phyloP scores from a whole-genome alignment of 768 basidiomycete genomes.

The Jaapia argillacea region DNA sequence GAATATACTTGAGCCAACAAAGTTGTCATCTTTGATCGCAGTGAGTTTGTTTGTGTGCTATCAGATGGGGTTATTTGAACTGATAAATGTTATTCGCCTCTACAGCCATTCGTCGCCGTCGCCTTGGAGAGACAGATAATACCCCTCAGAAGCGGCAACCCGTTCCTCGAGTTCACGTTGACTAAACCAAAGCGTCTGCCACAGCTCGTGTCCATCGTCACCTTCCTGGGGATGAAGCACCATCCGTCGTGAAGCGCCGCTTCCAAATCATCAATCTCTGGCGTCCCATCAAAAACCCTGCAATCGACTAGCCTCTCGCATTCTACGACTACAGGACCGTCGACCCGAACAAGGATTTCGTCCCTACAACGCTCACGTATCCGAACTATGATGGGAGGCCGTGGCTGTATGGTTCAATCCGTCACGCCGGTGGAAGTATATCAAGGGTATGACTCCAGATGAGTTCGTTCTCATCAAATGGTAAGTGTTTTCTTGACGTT shows the following conservation, averaged over 20 bases:
- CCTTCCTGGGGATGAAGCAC: slow-evolving; percentile 28
- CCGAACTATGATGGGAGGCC: slow-evolving; percentile 34
- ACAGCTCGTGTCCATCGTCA: slow-evolving; percentile 32
- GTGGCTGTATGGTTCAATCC: slow-evolving; percentile 27
- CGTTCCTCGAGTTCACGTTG: slow-evolving; percentile 31
- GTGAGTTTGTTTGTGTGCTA: slow-evolving; percentile 24
- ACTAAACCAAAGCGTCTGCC: slow-evolving; percentile 32
- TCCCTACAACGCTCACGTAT: slow-evolving; percentile 27
- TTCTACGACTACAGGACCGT: slow-evolving; percentile 37
- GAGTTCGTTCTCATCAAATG: slow-evolving; percentile 40
- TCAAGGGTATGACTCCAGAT: slow-evolving; percentile 32
- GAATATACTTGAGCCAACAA: slow-evolving; percentile 46
- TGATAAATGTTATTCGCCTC: not conserved
- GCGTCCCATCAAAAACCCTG: slow-evolving; percentile 37
- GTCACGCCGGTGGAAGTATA: slow-evolving; percentile 34
- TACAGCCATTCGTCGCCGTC: slow-evolving; percentile 32
- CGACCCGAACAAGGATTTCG: slow-evolving; percentile 25
- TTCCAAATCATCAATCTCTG: slow-evolving; percentile 48
- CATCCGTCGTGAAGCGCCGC: slow-evolving; percentile 27
- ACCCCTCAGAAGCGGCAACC: slow-evolving; percentile 32
- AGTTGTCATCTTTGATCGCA: slow-evolving; percentile 59
- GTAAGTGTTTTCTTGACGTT: slow-evolving; percentile 15
- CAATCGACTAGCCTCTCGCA: slow-evolving; percentile 38
- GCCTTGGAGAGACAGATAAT: slow-evolving; percentile 25
- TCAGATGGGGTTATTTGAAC: not conserved